Evolutionary conservation across 441 rosid genomes (phyloP).

Genomic region (Melastoma candidum): DNA sequence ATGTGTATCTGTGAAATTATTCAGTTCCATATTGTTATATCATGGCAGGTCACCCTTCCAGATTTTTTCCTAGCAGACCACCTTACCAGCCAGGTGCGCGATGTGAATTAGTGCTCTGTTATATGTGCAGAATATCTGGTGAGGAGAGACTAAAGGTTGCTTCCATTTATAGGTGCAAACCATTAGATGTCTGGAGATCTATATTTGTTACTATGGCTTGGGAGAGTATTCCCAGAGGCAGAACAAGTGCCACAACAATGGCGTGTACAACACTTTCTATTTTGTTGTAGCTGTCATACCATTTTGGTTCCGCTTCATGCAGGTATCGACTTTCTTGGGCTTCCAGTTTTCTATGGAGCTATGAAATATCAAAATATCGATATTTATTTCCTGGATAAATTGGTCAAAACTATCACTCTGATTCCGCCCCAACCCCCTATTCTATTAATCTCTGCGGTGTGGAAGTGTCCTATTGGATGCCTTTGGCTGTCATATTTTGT

Average conservation of each 20-base stretch:
- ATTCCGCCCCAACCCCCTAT: no score
- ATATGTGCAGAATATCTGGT: background rate
- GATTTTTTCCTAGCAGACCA: constrained; percentile 67
- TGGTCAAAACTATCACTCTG: no score
- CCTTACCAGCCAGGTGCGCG: constrained; percentile 51
- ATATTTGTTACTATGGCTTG: constrained; percentile 57
- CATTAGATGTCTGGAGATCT: constrained; percentile 52
- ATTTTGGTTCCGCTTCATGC: constrained; percentile 56
- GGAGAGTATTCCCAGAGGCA: constrained; percentile 43
- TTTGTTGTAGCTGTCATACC: constrained; percentile 49
- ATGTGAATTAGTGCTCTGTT: background rate
- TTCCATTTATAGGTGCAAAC: constrained; percentile 44
- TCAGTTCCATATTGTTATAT: constrained; percentile 13
- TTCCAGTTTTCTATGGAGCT: background rate
- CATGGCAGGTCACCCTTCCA: constrained; percentile 47
- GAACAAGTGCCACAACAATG: constrained; percentile 44
- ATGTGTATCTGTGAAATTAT: background rate
- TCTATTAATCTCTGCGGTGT: no score
- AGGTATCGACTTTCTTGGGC: constrained; percentile 24
- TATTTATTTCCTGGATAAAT: no score
- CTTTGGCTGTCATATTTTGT: no score
- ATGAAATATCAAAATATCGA: background rate
- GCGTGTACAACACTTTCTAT: constrained; percentile 49
- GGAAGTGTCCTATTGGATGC: no score
- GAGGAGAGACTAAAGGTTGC: background rate